Evolutionary conservation across 441 rosid species (phyloP), one percentile per base, ranked within the genome.

Genomic region (Euphorbia corollata): DNA sequence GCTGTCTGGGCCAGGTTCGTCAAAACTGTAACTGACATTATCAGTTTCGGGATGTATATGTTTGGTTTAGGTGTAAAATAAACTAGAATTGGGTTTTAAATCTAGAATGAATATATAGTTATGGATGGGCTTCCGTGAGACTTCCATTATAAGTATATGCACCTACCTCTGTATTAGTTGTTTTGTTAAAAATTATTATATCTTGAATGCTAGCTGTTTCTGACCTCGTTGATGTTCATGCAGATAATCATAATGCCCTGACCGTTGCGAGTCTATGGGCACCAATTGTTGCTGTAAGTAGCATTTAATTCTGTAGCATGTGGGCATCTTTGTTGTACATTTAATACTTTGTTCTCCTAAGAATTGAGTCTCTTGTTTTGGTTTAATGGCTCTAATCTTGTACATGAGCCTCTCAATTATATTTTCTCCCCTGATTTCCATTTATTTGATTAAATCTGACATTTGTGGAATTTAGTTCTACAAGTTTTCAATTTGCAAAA

Each of bases 231-330:
- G 47, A 51, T 75, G 60, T 82, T 38, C 60, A 65, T 83, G 92
- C 99, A 94, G 99, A 92, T 83, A 95, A 95, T 78, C 96, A 90
- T 78, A 88, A 95, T 78, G 92, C 91, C 75, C 71, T 95, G 79
- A 75, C 99, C 39, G 75, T 95, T 77, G 96, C 82, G 69, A 78
- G 82, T 84, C 79, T 95, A 68, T 95, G 99, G 99, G 89, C 91
- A 70, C 99, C 99, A 61, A 91, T 95, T 65, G 62, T 90, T 45
- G 85, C 89, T 77, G 99, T 94, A 84, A 91, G 98, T 86, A 83
- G 61, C 65, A 72, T 64, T 67, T 67, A 27, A 72, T 71, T 24
- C 20, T 1, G n/a, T 11, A 47, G 51, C 51, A 47, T 15, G 10
- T 36, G 45, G 19, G 16, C 20, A 15, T 59, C 16, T 32, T 2